A percentile compares a stretch with the other conserved stretches of the same genome.
These are phyloP conservation scores for Wickerhamiella bombiphila DNA, from an alignment of 805 yeast species.

Conservation along the genomic window DNA sequence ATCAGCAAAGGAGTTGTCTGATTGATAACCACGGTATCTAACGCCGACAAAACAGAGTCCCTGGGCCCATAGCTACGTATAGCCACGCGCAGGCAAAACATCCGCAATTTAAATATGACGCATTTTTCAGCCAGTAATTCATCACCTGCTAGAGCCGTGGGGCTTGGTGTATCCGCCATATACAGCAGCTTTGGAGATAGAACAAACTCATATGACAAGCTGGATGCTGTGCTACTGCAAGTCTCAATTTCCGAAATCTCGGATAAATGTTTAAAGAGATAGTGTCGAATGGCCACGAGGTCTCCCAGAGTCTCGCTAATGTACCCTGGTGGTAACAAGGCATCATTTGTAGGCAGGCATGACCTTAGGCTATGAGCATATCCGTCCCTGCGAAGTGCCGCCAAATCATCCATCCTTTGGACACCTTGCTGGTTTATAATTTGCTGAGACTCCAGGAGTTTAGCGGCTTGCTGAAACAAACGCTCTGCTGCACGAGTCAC, in stretches of 20 bases:
- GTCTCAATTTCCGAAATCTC: not conserved
- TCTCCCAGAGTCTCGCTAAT: not conserved
- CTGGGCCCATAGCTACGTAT: not conserved
- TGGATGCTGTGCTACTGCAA: not conserved
- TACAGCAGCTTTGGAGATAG: not conserved
- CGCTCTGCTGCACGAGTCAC: not conserved
- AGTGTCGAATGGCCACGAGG: not conserved
- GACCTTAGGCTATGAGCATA: not conserved
- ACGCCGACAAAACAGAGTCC: not conserved
- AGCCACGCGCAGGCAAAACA: not conserved
- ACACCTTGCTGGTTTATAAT: not conserved
- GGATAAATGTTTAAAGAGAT: not conserved
- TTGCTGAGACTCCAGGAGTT: not conserved
- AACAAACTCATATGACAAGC: not conserved
- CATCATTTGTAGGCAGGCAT: not conserved
- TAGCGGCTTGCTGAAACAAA: not conserved
- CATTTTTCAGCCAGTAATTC: not conserved
- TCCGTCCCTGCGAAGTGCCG: not conserved
- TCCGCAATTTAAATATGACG: not conserved
- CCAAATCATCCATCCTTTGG: not conserved
- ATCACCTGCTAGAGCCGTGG: not conserved
- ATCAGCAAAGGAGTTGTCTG: not conserved
- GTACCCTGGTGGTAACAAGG: not conserved
- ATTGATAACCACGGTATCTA: not conserved
- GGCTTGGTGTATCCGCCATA: not conserved